These are phyloP conservation scores for Plenodomus lindquistii DNA, from an alignment of 2,329 filamentous ascomycete species.

Conservation along the genomic window DNA sequence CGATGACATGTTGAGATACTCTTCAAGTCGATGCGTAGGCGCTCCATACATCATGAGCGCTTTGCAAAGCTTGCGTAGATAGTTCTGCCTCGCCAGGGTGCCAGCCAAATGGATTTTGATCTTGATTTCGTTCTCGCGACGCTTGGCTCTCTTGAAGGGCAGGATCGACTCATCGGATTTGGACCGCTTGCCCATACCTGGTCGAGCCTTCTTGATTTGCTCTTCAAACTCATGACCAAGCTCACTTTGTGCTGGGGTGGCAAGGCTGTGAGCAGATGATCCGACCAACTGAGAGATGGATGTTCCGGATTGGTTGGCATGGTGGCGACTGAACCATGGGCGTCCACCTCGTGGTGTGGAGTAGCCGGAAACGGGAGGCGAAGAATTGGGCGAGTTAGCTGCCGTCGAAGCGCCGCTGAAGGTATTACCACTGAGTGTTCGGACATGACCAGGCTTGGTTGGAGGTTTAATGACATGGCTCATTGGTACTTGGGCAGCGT, in stretches of 20 bases:
- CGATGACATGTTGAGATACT: constrained; percentile 89
- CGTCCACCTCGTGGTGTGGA: constrained; percentile 43
- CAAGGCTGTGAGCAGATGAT: constrained; percentile 48
- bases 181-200: constrained; percentile 41
- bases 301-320: constrained; percentile 42
- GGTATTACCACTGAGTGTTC: constrained; percentile 30
- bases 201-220: constrained; percentile 44
- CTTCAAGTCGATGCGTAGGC: constrained; percentile 86
- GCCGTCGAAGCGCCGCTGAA: constrained; percentile 41
- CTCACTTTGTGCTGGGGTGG: constrained; percentile 46
- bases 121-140: constrained; percentile 56
- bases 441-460: constrained; percentile 16
- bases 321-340: constrained; percentile 44
- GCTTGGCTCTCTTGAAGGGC: constrained; percentile 40
- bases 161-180: constrained; percentile 45
- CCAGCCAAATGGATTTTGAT: constrained; percentile 66
- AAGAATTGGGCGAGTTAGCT: constrained; percentile 42
- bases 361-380: constrained; percentile 49
- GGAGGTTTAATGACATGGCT: constrained; percentile 11
- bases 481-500: constrained; percentile 12
- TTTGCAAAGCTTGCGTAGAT: constrained; percentile 80
- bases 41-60: constrained; percentile 90
- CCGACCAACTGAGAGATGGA: constrained; percentile 52
- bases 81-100: constrained; percentile 78
- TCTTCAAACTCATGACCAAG: constrained; percentile 49